phyloP scores from a whole-genome alignment of 2,329 filamentous ascomycete genomes.

The Atkinsonella texensis region DNA sequence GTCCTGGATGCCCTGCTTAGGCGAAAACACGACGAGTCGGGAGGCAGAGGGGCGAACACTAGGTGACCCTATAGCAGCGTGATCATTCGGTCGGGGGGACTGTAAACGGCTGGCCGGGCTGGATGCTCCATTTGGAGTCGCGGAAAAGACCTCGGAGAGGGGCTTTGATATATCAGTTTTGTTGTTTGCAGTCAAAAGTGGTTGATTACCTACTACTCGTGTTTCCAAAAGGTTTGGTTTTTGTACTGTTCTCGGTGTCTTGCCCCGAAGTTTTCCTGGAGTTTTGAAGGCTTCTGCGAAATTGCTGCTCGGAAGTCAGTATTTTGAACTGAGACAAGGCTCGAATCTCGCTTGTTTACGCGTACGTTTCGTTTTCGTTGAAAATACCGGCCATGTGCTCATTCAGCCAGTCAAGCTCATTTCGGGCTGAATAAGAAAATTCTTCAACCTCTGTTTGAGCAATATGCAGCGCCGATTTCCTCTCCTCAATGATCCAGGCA shows the following conservation, averaged over 20 bases:
- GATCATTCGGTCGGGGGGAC: conserved; percentile 46
- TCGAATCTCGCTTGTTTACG: conserved; percentile 1
- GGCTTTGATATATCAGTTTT: conserved; percentile 32
- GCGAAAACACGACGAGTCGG: conserved; percentile 18
- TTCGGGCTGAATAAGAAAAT: conserved; percentile 80
- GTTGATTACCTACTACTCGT: conserved; percentile 44
- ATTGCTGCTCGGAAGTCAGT: conserved; percentile 46
- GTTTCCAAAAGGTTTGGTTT: conserved; percentile 46
- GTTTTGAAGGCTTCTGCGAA: conserved; percentile 95
- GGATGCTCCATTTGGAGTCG: conserved; percentile 43
- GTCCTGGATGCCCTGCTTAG: conserved; percentile 31
- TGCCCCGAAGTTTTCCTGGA: conserved; percentile 69
- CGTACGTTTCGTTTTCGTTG: conserved; percentile 70
- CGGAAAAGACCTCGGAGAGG: conserved; percentile 45
- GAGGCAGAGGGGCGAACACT: conserved; percentile 22
- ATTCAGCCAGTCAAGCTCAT: conserved; percentile 96
- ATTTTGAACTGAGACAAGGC: background rate
- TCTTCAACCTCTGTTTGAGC: conserved; percentile 78
- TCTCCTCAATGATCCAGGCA: conserved; percentile 78
- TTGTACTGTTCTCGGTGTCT: conserved; percentile 61
- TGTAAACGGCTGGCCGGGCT: conserved; percentile 37
- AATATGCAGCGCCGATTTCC: conserved; percentile 64
- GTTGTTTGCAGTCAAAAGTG: background rate
- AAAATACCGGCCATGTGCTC: conserved; percentile 97
- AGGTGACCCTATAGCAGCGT: conserved; percentile 28